phyloP scores from a whole-genome alignment of 1,284 basidiomycete genomes.

The Malassezia psittaci region DNA sequence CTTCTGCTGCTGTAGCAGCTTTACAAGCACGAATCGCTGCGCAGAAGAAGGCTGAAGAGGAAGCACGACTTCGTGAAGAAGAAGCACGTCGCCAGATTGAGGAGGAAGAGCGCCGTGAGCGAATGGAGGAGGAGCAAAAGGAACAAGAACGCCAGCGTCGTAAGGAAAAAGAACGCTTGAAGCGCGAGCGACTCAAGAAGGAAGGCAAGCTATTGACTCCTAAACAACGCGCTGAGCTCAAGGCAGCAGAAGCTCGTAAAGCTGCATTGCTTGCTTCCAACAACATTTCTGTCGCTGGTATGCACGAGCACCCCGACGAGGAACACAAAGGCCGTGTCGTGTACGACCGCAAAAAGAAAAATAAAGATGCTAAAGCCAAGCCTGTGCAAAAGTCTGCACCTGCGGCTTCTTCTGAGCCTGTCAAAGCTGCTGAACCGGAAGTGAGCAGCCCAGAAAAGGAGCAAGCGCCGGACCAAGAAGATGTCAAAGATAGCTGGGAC shows the following conservation, averaged over 20 bases:
- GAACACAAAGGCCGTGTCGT: conserved; percentile 55
- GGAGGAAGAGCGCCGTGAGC: conserved; percentile 42
- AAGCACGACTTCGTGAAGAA: conserved; percentile 33
- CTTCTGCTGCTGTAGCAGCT: conserved; percentile 38
- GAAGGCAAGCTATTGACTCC: conserved; percentile 47
- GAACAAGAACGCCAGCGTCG: conserved; percentile 39
- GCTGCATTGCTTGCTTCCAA: conserved; percentile 82
- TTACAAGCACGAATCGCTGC: conserved; percentile 45
- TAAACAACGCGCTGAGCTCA: conserved; percentile 89
- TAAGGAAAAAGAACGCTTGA: conserved; percentile 44
- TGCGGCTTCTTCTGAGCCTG: not conserved
- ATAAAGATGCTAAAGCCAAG: conserved; percentile 46
- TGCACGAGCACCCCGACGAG: conserved; percentile 52
- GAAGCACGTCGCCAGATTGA: conserved; percentile 35
- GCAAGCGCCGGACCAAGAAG: conserved; percentile 32
- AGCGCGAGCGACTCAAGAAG: conserved; percentile 44
- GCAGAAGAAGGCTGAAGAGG: conserved; percentile 44
- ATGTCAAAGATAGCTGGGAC: conserved; percentile 49
- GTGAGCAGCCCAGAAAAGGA: conserved; percentile 25
- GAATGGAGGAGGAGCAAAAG: conserved; percentile 43
- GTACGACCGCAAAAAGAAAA: conserved; percentile 74
- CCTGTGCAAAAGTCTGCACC: conserved; percentile 36
- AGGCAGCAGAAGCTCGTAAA: conserved; percentile 78
- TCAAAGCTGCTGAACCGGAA: conserved; percentile 25
- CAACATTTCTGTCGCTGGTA: conserved; percentile 71